Evolutionary conservation across 2,329 filamentous ascomycete species (phyloP).

Genomic region (Septoria petroselini): DNA sequence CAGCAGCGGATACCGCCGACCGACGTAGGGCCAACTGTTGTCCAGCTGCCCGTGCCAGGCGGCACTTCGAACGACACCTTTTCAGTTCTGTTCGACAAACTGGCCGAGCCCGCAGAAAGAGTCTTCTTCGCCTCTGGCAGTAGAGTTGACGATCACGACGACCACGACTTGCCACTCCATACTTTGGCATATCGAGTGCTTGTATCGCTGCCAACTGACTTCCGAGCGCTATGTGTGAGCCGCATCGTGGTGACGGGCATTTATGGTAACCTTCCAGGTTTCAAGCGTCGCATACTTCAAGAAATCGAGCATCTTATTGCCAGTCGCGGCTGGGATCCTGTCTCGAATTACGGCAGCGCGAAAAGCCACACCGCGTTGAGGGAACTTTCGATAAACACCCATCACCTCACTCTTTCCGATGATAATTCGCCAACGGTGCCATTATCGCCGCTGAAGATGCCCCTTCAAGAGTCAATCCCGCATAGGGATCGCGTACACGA

Average conservation of each 20-base stretch:
- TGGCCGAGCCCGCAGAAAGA: slow-evolving; percentile 72
- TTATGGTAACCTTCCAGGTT: slow-evolving; percentile 71
- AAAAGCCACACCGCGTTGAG: slow-evolving; percentile 17
- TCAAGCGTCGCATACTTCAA: slow-evolving; percentile 72
- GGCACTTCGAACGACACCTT: slow-evolving; percentile 26
- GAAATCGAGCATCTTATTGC: slow-evolving; percentile 68
- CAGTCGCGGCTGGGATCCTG: slow-evolving; percentile 70
- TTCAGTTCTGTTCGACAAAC: slow-evolving; percentile 63
- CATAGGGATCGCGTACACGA: slow-evolving; percentile 31
- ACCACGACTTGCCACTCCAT: slow-evolving; percentile 79
- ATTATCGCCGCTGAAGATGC: slow-evolving; percentile 27
- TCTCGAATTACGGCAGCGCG: slow-evolving; percentile 64
- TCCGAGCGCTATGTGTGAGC: slow-evolving; percentile 80
- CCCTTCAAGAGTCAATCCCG: slow-evolving; percentile 28
- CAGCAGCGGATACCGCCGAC: slow-evolving; percentile 33
- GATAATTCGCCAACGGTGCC: slow-evolving; percentile 13
- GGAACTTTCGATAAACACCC: slow-evolving; percentile 25
- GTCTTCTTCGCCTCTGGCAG: slow-evolving; percentile 64
- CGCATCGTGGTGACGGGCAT: slow-evolving; percentile 85
- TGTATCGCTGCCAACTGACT: slow-evolving; percentile 73
- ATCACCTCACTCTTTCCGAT: slow-evolving; percentile 9
- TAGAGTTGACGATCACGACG: slow-evolving; percentile 65
- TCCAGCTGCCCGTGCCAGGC: slow-evolving; percentile 31
- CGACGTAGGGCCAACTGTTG: slow-evolving; percentile 11
- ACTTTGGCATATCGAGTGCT: slow-evolving; percentile 73